Conservation (phyloP, 2,329 filamentous ascomycete genomes). For the Fusarium bactridioides region DNA sequence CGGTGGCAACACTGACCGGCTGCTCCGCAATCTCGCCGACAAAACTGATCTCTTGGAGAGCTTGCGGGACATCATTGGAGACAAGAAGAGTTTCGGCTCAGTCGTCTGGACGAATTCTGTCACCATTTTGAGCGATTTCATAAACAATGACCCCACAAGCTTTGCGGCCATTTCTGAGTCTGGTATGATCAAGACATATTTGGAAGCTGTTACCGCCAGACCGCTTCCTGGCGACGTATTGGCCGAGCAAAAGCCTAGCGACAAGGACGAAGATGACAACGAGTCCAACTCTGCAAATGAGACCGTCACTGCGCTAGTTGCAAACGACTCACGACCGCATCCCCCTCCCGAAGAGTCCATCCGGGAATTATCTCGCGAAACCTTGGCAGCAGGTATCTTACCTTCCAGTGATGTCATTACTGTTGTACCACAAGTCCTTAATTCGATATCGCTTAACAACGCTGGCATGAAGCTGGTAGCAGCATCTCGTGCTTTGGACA, state of each 20-base stretch:
- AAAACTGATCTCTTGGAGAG: slow-evolving; percentile 84
- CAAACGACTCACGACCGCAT: slow-evolving; percentile 54
- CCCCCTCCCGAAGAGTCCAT: slow-evolving; percentile 62
- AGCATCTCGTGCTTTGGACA: slow-evolving; percentile 80
- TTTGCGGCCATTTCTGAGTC: slow-evolving; percentile 96
- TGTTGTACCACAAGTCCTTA: slow-evolving; percentile 86
- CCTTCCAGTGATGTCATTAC: slow-evolving; percentile 89
- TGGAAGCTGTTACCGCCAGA: slow-evolving; percentile 78
- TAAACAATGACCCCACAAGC: slow-evolving; percentile 98
- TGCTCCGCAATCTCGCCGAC: slow-evolving; percentile 92
- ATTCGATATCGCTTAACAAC: slow-evolving; percentile 92
- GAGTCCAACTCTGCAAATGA: slow-evolving; percentile 50
- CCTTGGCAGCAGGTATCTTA: slow-evolving; percentile 76
- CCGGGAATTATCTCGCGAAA: slow-evolving; percentile 51
- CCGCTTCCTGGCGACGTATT: slow-evolving; percentile 48
- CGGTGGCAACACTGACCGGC: slow-evolving; percentile 84
- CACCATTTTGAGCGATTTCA: slow-evolving; percentile 91
- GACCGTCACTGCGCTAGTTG: slow-evolving; percentile 50
- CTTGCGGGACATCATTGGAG: slow-evolving; percentile 81
- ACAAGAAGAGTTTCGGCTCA: slow-evolving; percentile 83
- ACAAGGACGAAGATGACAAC: slow-evolving; percentile 45
- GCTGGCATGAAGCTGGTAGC: slow-evolving; percentile 88
- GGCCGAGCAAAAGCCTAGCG: slow-evolving; percentile 42
- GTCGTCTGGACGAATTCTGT: slow-evolving; percentile 96
- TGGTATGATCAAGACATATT: slow-evolving; percentile 83